A percentile compares a stretch with the other conserved stretches of the same genome.
These are phyloP conservation scores for Cladosporium colombiae DNA, from an alignment of 2,329 filamentous ascomycete species.

Conservation along the genomic window DNA sequence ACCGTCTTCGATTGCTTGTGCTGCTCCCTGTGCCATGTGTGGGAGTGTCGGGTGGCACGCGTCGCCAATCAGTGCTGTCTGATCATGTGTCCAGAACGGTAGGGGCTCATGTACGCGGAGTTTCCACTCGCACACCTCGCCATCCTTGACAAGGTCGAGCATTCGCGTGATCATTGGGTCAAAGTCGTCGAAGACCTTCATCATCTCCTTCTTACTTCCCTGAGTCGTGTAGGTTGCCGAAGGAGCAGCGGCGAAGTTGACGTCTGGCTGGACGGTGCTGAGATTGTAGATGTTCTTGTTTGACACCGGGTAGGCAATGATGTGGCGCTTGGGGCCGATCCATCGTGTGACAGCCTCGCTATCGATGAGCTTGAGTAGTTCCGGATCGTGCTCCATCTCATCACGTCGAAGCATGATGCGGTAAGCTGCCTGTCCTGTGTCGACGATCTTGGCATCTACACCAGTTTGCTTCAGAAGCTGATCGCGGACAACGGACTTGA, in stretches of 20 bases:
- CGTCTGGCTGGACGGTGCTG: constrained; percentile 62
- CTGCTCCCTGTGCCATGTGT: constrained; percentile 64
- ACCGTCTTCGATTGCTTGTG: constrained; percentile 66
- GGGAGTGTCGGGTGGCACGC: constrained; percentile 65
- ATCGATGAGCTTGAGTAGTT: constrained; percentile 67
- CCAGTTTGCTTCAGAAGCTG: constrained; percentile 58
- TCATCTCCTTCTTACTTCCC: constrained; percentile 62
- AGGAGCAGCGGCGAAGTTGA: constrained; percentile 59
- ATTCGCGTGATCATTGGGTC: constrained; percentile 62
- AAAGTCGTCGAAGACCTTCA: constrained; percentile 61
- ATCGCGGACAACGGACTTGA: constrained; percentile 50
- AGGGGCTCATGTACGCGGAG: constrained; percentile 63
- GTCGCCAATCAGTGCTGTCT: constrained; percentile 58
- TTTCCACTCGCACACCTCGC: constrained; percentile 69
- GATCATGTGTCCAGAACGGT: constrained; percentile 60
- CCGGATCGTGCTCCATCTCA: constrained; percentile 66
- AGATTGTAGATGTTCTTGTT: constrained; percentile 69
- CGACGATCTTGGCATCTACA: constrained; percentile 58
- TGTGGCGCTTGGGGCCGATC: constrained; percentile 74
- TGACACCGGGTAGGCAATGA: constrained; percentile 75
- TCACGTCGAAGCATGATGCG: constrained; percentile 73
- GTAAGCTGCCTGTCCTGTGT: constrained; percentile 76
- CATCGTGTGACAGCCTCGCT: constrained; percentile 69
- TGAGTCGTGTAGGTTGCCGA: constrained; percentile 65
- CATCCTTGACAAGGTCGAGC: constrained; percentile 62